These are phyloP conservation scores for Salix suchowensis DNA, from an alignment of 345 rosid species.

Conservation along the genomic window DNA sequence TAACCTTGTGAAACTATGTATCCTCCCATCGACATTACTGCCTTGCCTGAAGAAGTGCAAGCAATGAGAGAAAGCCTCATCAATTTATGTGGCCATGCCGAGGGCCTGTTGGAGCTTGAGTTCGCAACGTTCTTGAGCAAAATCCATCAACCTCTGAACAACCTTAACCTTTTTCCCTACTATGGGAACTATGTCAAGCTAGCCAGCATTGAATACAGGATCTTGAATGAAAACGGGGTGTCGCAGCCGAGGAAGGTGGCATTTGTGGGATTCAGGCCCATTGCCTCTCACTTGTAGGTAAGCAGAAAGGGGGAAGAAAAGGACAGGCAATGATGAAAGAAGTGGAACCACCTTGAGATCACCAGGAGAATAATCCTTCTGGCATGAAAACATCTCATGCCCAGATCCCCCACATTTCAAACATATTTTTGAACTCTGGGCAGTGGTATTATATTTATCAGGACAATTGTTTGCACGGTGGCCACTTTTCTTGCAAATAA, in stretches of 20 bases:
- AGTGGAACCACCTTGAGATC: slow-evolving; percentile 65
- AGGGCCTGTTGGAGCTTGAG: slow-evolving; percentile 37
- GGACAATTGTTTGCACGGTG: slow-evolving; percentile 86
- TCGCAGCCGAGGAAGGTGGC: too few species aligned
- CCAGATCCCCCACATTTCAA: slow-evolving; percentile 77
- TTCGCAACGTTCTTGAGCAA: slow-evolving; percentile 29
- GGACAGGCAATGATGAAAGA: background rate
- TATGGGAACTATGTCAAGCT: too few species aligned
- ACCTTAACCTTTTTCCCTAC: slow-evolving; percentile 22
- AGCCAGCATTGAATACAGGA: too few species aligned
- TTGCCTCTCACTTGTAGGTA: background rate
- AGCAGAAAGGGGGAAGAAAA: background rate
- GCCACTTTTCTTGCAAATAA: slow-evolving; percentile 64
- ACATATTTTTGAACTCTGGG: slow-evolving; percentile 46
- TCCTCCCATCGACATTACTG: slow-evolving; percentile 3
- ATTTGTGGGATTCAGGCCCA: too few species aligned
- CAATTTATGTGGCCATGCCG: slow-evolving; percentile 27
- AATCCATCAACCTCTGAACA: slow-evolving; percentile 21
- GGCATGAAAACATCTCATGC: slow-evolving; percentile 83
- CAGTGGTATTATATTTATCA: slow-evolving; percentile 45
- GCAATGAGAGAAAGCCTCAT: slow-evolving; percentile 29
- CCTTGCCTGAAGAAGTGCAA: slow-evolving; percentile 14
- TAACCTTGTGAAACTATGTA: slow-evolving; percentile 26
- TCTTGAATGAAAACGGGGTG: too few species aligned
- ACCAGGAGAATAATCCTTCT: slow-evolving; percentile 45